Base-by-base conservation (phyloP, 2,329 filamentous ascomycete species). In the Coleophoma eucalyptorum region DNA sequence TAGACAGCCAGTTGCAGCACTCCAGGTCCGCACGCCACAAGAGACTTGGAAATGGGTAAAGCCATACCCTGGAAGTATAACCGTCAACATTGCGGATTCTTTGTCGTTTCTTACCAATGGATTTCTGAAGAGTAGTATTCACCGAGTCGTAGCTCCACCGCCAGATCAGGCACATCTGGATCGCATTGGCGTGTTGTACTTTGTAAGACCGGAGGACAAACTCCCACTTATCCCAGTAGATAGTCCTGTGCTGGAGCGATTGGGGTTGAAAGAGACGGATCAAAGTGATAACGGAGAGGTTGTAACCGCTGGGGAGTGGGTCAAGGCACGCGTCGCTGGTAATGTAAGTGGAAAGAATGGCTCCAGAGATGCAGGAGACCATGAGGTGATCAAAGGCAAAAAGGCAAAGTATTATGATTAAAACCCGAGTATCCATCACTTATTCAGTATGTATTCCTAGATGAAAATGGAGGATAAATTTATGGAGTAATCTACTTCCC, bases 31-130 rank as follows among this genome's bases (percentile, higher is more conserved):
- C 44, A 71, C 72, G 15, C 63, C 69, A 0, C 65, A 69, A 0
- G 69, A 68, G 0, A 43, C 71, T 3, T 79, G 76, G 75, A 77
- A 76, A 48, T 78, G 72, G 67, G 74, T 76, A 0, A 69, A 69
- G 43, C 73, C 74, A 0, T 66, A 74, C 2, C 68, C 75, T 10
- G 75, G 71, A 0, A 75, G 70, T 0, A 68, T 79, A 5, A 76
- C 74, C 0, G 73, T 77, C 38, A 78, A 78, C 49, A 72, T 73
- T 0, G 74, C 72, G 7, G 76, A 79, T 57, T 67, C 72, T 0
- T 53, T 78, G 38, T 72, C 70, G 2, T 73, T 73, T 20, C 58
- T 77, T 11, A 76, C 74, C 0, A 72, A 71, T 3, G 73, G 74
- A 0, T 72, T 74, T 38, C 61, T 74, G 41, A 72, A 73, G 50